Base-by-base conservation (phyloP, 805 yeast genomes). In the Candida ortonii region DNA sequence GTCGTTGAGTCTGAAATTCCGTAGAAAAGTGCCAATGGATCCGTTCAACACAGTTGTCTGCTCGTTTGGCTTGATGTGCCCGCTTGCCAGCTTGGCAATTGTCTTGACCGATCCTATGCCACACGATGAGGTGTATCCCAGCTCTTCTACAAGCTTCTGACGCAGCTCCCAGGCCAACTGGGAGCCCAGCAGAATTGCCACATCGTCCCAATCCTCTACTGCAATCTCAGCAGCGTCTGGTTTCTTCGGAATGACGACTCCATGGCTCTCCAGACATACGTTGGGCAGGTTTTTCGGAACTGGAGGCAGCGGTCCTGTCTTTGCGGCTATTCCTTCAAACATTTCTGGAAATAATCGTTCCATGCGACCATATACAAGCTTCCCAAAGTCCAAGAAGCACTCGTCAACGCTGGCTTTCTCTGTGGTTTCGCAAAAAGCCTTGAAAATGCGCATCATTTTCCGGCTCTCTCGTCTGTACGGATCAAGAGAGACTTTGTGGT, bases 371-470 rank as follows among this genome's bases (percentile, higher is more conserved):
- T 73, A 70, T 0, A 86, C 74, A 16, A 74, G 46, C 23, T 83
- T 64, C 0, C 97, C 96, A 25, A 93, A 57, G 60, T 93, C 97
- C 46, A 93, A 45, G 53, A 83, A 93, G 30, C 88, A 80, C 61
- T 93, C 98, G 61, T 93, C 98, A 13, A 89, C 93, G 61, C 97
- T 87, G 0, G 96, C 97, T 61, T 89, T 89, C 57, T 93, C 96
- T 1, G 87, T 86, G 11, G 70, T 48, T 38, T 76, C 81, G 53
- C 90, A 84, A 39, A 70, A 66, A 6, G 63, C 55, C 36, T 72
- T 71, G 49, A 93, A 71, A 0, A 90, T 62, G 22, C 74, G 66
- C 52, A 87, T 67, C 39, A 93, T 80, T 57, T 83, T 84, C 12
- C 95, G 65, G 39, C 93, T 80, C 52, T 87, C 96, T 39, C 95